phyloP scores from a whole-genome alignment of 2,329 filamentous ascomycete genomes.

The Colletotrichum lindemuthianum region DNA sequence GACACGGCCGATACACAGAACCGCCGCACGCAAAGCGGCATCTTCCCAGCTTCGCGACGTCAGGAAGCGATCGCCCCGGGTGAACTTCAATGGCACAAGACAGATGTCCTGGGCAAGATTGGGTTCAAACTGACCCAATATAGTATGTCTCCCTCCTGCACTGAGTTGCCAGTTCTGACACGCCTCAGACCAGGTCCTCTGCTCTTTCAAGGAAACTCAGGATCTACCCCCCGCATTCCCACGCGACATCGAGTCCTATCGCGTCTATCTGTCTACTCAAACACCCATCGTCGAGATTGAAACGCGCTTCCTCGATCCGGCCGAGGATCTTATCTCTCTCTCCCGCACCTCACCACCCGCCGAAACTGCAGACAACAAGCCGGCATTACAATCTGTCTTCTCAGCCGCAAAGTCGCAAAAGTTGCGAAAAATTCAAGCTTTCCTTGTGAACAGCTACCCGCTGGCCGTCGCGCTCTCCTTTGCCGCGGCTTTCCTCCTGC shows the following conservation, averaged over 20 bases:
- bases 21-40: slow-evolving; percentile 52
- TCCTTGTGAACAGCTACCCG: slow-evolving; percentile 25
- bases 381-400: not conserved
- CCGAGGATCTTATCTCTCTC: slow-evolving; percentile 64
- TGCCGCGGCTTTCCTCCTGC: slow-evolving; percentile 63
- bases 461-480: slow-evolving; percentile 54
- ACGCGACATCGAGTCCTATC: slow-evolving; percentile 61
- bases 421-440: not conserved
- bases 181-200: slow-evolving; percentile 64
- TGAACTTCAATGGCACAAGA: slow-evolving; percentile 69
- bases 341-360: slow-evolving; percentile 34
- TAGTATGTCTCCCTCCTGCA: slow-evolving; percentile 56
- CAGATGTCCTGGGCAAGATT: slow-evolving; percentile 69
- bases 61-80: slow-evolving; percentile 61
- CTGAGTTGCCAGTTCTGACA: slow-evolving; percentile 20
- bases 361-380: not conserved
- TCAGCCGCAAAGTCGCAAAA: slow-evolving; percentile 21
- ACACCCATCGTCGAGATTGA: slow-evolving; percentile 68
- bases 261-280: slow-evolving; percentile 63
- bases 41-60: slow-evolving; percentile 69
- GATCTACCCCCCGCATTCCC: slow-evolving; percentile 58
- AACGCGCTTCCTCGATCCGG: slow-evolving; percentile 65
- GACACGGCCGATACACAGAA: slow-evolving; percentile 68
- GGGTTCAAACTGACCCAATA: slow-evolving; percentile 75
- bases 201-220: slow-evolving; percentile 65